Base-by-base conservation (phyloP, 225 moss, liverwort and hornwort genomes). In the Climacium dendroides region DNA sequence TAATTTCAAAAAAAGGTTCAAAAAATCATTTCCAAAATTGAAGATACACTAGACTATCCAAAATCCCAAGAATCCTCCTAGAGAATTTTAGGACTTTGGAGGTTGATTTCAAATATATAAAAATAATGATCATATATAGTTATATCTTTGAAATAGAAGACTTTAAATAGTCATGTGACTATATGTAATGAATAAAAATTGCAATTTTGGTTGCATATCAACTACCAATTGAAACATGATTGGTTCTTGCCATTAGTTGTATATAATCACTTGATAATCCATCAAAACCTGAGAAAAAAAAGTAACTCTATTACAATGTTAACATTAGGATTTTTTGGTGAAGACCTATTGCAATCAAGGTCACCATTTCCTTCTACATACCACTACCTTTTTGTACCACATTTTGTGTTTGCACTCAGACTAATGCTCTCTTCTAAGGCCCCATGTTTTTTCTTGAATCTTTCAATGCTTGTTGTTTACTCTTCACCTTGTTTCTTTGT, bases 271-370 rank as follows among this genome's bases (percentile, higher is more conserved):
- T 6, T 4, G 6, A 67, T 37, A 67, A 37, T 37, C 7, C 7
- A n/a, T 66, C 10, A 9, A 66, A 66, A 37, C 2, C 11, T n/a
- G n/a, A n/a, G 0, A 2, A 67, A n/a, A 37, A 67, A 67, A 20
- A 22, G 3, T 7, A 4, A 7, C 0, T 2, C 7, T 11, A 0
- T 3, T 6, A 37, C 3, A 11, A 1, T 11, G 10, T 3, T 17
- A 5, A 10, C 19, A 35, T 65, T 35, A 35, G 10, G 35, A 35
- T 35, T 65, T 63, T 11, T 65, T 30, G 32, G 10, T 35, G 3
- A 65, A 1, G 19, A 1, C 10, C 17, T 35, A 3, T 19, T 65
- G 65, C 65, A 64, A 30, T 64, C 3, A 64, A 0, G 7, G 30
- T 14, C 29, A 32, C 32, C 2, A 32, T 32, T 63, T 63, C 17